phyloP scores from a whole-genome alignment of 2,329 filamentous ascomycete genomes.

The Penicillium frequentans region DNA sequence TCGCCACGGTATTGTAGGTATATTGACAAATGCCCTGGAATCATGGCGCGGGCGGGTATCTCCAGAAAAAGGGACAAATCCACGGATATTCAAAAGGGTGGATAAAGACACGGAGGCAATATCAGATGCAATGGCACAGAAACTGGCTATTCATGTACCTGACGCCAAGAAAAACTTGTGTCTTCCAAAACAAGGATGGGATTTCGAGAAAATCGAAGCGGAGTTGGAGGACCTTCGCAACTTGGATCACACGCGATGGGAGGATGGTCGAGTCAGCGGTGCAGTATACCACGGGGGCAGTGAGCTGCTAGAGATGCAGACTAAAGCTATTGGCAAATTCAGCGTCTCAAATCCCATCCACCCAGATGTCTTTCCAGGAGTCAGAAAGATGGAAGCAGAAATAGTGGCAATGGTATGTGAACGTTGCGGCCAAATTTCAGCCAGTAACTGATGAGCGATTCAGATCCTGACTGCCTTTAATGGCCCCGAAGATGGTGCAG shows the following conservation, averaged over 20 bases:
- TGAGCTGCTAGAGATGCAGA: conserved; percentile 77
- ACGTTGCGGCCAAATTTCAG: no score
- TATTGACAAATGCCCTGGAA: no score
- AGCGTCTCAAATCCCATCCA: conserved; percentile 96
- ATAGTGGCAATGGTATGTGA: conserved; percentile 83
- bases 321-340: conserved; percentile 90
- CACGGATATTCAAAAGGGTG: no score
- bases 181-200: conserved; percentile 82
- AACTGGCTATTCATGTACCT: no score
- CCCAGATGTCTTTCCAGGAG: conserved; percentile 95
- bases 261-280: conserved; percentile 90
- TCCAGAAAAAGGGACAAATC: no score
- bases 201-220: conserved; percentile 71
- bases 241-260: conserved; percentile 95
- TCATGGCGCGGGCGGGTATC: no score
- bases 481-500: conserved; percentile 78
- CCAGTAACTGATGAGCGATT: background rate
- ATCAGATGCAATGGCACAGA: no score
- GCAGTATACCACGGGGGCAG: conserved; percentile 95
- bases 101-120: no score
- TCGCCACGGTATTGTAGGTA: no score
- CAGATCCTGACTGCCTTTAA: conserved; percentile 77
- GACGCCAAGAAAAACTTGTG: no score
- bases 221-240: conserved; percentile 76
- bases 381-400: conserved; percentile 99